Base-by-base conservation (phyloP, 2,329 filamentous ascomycete species). In the Ophiostoma tasmaniense region DNA sequence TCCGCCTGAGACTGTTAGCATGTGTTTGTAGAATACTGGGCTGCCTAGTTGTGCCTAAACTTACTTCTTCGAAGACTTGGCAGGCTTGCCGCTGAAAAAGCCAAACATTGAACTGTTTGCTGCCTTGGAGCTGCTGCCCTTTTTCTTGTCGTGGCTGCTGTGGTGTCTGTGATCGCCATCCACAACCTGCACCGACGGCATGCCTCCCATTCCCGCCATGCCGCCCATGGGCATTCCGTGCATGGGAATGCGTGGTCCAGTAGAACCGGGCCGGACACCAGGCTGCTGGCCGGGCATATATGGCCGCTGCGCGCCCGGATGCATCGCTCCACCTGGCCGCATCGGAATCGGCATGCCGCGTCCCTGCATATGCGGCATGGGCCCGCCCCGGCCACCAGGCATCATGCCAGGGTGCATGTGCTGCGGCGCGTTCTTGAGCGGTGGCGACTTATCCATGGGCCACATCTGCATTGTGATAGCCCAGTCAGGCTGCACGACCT, bases 401-500 rank as follows among this genome's bases (percentile, higher is more conserved):
- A 70, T 69, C 17, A 61, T 28, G 45, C 30, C 35, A 8, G 20
- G 64, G n/a, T 28, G 35, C 70, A 68, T 73, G 71, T 59, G 71
- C 67, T 67, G 73, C 35, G 74, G 73, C 8, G 76, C 61, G 71
- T 68, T 73, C 71, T 62, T 72, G 66, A 68, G 73, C 37, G 74
- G 73, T 7, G 76, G 74, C 17, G 74, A 73, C 74, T 82, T 81
- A 11, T 85, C 82, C 78, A 84, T 81, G 1, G 84, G 84, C 84
- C 84, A 87, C 83, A 87, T 86, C 52, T 84, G 80, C 83, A 85
- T 85, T 11, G 80, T 83, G 69, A 84, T 81, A 61, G 84, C 80
- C 88, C 88, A 90, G 76, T 93, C 91, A 1, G 91, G 91, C 77
- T 94, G 85, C 67, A 95, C 82, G 62, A 92, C 89, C 73, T 88